These are phyloP conservation scores for Peniophora sp. DNA, from an alignment of 1,284 basidiomycete species.

Conservation along the genomic window DNA sequence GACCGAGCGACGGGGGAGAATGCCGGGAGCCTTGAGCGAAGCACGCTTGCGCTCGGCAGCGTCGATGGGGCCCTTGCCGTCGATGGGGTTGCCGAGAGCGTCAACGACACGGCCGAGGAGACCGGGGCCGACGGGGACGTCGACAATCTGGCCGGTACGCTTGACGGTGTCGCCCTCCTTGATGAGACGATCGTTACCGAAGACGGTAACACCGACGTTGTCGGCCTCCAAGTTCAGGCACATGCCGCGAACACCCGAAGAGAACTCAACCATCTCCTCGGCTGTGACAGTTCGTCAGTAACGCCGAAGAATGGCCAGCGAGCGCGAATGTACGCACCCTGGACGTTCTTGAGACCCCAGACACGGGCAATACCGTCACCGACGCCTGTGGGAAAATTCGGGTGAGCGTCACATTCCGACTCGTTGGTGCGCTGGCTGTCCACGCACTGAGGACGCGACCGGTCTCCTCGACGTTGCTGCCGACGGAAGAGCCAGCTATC, in stretches of 20 bases:
- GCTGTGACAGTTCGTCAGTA: conserved; percentile 34
- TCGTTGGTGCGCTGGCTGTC: background rate
- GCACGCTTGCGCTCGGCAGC: conserved; percentile 91
- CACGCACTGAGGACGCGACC: conserved; percentile 93
- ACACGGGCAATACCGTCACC: conserved; percentile 99
- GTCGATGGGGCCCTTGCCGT: conserved; percentile 97
- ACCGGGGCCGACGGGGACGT: conserved; percentile 94
- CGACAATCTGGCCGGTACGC: conserved; percentile 99
- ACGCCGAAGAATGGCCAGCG: conserved; percentile 9
- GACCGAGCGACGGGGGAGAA: conserved; percentile 97
- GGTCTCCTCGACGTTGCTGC: conserved; percentile 96
- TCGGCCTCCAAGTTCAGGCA: conserved; percentile 99
- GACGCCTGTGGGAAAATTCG: conserved; percentile 55
- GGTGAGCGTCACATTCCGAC: conserved; percentile 9
- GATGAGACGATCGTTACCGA: conserved; percentile 99
- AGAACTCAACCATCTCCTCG: conserved; percentile 99
- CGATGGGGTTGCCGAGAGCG: conserved; percentile 98
- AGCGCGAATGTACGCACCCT: conserved; percentile 49
- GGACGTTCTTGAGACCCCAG: conserved; percentile 89
- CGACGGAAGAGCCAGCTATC: conserved; percentile 87
- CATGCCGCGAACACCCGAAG: conserved; percentile 97
- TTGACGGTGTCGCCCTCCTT: conserved; percentile 99
- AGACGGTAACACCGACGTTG: conserved; percentile 99
- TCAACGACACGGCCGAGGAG: conserved; percentile 98
- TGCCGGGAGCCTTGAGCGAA: conserved; percentile 97